Conservation (phyloP, 306 rosid species). For the Styphnolobium japonicum region DNA sequence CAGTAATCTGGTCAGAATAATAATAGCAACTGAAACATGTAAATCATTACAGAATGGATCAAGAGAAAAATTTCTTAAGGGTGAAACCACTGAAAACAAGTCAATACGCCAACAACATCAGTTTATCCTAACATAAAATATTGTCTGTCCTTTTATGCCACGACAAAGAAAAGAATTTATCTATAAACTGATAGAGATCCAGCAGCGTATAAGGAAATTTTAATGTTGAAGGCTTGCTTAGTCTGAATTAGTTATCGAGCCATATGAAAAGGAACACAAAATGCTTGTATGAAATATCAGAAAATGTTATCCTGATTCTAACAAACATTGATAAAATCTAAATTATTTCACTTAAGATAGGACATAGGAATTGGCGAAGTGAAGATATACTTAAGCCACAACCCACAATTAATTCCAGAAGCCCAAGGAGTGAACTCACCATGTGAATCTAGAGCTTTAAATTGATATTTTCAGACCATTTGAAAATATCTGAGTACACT, state of each 20-base stretch:
- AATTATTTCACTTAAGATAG: not conserved
- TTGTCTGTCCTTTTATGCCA: not conserved
- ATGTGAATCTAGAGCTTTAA: conserved; percentile 48
- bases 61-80: not conserved
- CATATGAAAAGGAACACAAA: not conserved
- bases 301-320: not conserved
- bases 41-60: not conserved
- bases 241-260: conserved; percentile 3
- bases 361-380: not conserved
- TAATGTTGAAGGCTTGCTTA: not conserved
- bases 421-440: conserved; percentile 40
- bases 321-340: not conserved
- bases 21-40: not conserved
- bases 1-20: not conserved
- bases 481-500: conserved; percentile 63
- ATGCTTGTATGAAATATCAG: not conserved
- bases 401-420: not conserved
- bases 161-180: not conserved
- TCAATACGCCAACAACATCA: not conserved
- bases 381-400: not conserved
- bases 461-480: conserved; percentile 64
- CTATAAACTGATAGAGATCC: not conserved
- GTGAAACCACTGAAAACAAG: conserved; percentile 1
- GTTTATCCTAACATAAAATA: not conserved
- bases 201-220: not conserved